These are phyloP conservation scores for Cantharellus anzutake DNA, from an alignment of 768 basidiomycete species.

Conservation along the genomic window DNA sequence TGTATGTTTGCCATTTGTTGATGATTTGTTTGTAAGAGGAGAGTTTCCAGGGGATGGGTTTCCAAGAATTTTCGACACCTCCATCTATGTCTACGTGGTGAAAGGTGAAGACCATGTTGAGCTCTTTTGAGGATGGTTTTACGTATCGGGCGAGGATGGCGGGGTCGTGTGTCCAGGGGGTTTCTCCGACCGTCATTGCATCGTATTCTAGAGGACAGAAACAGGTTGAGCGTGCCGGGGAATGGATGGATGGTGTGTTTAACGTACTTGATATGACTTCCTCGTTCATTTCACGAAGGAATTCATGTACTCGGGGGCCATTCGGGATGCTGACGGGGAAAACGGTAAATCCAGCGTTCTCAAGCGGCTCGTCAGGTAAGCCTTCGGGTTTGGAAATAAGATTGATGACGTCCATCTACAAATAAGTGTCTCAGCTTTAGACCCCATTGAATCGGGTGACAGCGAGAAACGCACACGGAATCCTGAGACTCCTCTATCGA, in stretches of 20 bases:
- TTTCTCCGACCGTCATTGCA: neutral
- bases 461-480: too few relatives aligned
- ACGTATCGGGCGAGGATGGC: neutral
- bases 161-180: neutral
- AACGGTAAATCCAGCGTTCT: neutral
- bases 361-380: neutral
- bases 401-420: slow-evolving; percentile 11
- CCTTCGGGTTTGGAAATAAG: neutral
- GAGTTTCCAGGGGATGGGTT: too few relatives aligned
- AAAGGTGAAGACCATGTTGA: slow-evolving; percentile 47
- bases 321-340: neutral
- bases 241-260: neutral
- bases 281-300: neutral
- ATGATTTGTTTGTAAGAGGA: too few relatives aligned
- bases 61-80: too few relatives aligned
- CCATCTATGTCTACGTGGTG: too few relatives aligned
- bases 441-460: slow-evolving; percentile 9
- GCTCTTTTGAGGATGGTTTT: slow-evolving; percentile 14
- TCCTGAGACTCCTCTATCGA: too few relatives aligned
- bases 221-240: neutral
- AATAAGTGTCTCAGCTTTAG: slow-evolving; percentile 48
- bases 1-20: too few relatives aligned
- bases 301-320: neutral
- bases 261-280: neutral
- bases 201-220: neutral